Evolutionary conservation across 345 rosid species (phyloP).

Genomic region (Arabis alpina): DNA sequence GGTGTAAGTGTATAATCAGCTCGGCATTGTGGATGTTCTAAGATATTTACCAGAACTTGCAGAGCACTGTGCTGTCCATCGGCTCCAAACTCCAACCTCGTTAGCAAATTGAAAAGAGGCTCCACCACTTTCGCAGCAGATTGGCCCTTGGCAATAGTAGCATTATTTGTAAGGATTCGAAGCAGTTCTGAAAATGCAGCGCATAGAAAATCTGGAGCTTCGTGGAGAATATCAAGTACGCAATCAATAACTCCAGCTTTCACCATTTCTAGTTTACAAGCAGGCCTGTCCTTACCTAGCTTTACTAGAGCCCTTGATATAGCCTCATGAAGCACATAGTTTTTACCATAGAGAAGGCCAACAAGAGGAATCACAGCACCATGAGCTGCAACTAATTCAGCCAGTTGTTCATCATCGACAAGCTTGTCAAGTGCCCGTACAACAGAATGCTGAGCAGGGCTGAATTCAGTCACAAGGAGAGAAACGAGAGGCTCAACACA

Average conservation of each 20-base stretch:
- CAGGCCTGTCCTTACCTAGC: slow-evolving; percentile 98
- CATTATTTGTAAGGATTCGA: slow-evolving; percentile 92
- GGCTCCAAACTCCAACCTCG: slow-evolving; percentile 85
- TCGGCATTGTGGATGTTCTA: slow-evolving; percentile 97
- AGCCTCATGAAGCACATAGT: slow-evolving; percentile 92
- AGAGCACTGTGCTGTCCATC: slow-evolving; percentile 94
- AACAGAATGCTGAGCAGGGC: slow-evolving; percentile 95
- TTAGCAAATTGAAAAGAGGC: slow-evolving; percentile 77
- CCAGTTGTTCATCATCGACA: slow-evolving; percentile 97
- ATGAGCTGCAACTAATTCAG: slow-evolving; percentile 98
- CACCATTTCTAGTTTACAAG: slow-evolving; percentile 97
- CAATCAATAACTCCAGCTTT: slow-evolving; percentile 96
- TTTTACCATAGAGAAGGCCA: slow-evolving; percentile 91
- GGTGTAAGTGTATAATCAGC: slow-evolving; percentile 78
- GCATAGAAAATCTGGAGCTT: slow-evolving; percentile 94
- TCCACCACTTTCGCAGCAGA: slow-evolving; percentile 96
- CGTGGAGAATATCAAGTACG: slow-evolving; percentile 84
- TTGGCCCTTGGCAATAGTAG: slow-evolving; percentile 89
- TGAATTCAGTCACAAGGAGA: slow-evolving; percentile 85
- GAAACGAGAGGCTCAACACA: slow-evolving; percentile 99
- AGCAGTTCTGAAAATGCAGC: slow-evolving; percentile 93
- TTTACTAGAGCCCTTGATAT: slow-evolving; percentile 94
- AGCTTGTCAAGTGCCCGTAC: slow-evolving; percentile 95
- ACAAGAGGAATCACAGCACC: slow-evolving; percentile 99
- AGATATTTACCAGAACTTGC: slow-evolving; percentile 91